Base-by-base conservation (phyloP, 2,329 filamentous ascomycete species). In the Elsinoe perseae region DNA sequence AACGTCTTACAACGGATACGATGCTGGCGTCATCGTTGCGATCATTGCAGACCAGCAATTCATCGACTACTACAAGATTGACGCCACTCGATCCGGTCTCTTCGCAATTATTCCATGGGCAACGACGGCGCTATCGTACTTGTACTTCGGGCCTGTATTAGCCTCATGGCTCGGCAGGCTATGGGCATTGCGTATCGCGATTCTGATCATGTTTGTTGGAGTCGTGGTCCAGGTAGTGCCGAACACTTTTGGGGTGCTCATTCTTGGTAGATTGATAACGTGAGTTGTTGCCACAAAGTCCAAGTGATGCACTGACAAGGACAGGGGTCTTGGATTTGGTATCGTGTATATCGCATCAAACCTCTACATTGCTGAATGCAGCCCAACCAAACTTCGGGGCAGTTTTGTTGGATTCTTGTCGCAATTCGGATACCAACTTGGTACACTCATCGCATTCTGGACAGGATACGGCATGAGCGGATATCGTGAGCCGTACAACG, bases 361-460 rank as follows among this genome's bases (percentile, higher is more conserved):
- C 57, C 64, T 74, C 2, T 74, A 73, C 57, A 71, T 74, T 6
- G 70, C 72, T 1, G 72, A 74, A 64, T 73, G 71, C 57, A 64
- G 72, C 0, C 72, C 72, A n/a, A 64, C 65, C 16, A 64, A 64
- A 23, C 65, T 74, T 0, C 66, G 72, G 27, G 72, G 72, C 2
- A 69, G 66, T 32, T 74, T 74, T 56, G 71, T 74, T 9, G 70
- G 69, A 5, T 71, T 68, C 1, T 68, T 73, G 9, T 64, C 68
- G 2, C 72, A 75, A 61, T 73, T 75, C 50, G 71, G 72, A 16
- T 74, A 73, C 56, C 72, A 74, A 57, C 64, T 75, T 0, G 73
- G 73, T 7, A 73, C 71, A 0, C 64, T 75, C 4, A 73, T 75
- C 18, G 71, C 72, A 3, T 75, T 74, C 60, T 75, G 72, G 70